A percentile compares a stretch with the other conserved stretches of the same genome.
Evolutionary conservation across 805 yeast genomes (phyloP).

Genomic region (Osmozyma mogii): DNA sequence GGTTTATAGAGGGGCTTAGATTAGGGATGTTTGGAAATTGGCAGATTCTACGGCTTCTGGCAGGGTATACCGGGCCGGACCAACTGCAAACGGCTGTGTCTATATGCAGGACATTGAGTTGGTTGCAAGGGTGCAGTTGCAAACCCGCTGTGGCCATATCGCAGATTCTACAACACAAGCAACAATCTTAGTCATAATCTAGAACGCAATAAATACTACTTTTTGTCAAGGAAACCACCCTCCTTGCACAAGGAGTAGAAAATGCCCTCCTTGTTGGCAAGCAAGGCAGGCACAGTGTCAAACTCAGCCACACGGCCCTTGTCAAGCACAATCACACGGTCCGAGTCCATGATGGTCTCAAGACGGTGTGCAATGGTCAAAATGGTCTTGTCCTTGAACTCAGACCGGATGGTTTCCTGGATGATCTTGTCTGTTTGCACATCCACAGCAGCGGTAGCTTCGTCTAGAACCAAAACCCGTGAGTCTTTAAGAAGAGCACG

Average conservation of each 20-base stretch:
- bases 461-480: conserved; percentile 15
- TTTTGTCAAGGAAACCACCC: conserved; percentile 27
- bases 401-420: conserved; percentile 18
- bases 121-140: too few species aligned
- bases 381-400: conserved; percentile 19
- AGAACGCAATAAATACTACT: too few species aligned
- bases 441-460: conserved; percentile 19
- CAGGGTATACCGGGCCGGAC: too few species aligned
- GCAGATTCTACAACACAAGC: too few species aligned
- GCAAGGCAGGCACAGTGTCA: conserved; percentile 5
- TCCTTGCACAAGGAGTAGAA: conserved; percentile 45
- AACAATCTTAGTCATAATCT: too few species aligned
- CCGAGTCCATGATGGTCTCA: conserved; percentile 22
- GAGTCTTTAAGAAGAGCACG: conserved; percentile 16
- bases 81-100: too few species aligned
- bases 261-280: not conserved
- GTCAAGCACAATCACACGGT: conserved; percentile 18
- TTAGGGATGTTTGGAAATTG: too few species aligned
- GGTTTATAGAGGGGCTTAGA: too few species aligned
- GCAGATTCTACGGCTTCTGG: too few species aligned
- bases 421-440: conserved; percentile 22
- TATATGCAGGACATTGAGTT: too few species aligned
- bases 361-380: conserved; percentile 22
- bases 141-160: too few species aligned
- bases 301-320: conserved; percentile 17